A percentile compares a stretch with the other conserved stretches of the same genome.
Conservation (phyloP, 306 rosid species). For the Oxytropis ochrocephala region DNA sequence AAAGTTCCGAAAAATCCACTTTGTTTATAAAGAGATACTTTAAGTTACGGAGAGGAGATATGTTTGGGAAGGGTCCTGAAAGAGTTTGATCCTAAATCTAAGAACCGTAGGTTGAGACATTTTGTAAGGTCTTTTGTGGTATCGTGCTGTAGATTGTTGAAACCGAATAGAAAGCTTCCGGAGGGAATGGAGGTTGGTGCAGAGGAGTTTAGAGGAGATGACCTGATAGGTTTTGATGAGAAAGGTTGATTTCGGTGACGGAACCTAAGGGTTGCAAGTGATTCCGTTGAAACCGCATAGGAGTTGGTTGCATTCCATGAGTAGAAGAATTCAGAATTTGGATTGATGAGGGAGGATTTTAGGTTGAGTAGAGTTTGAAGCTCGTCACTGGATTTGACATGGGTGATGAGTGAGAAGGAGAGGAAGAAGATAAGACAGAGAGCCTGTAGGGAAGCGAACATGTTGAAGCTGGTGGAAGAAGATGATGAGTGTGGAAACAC, state of each 20-base stretch:
- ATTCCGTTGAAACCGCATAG: constrained; percentile 49
- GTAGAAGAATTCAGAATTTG: constrained; percentile 22
- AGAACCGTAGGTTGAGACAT: constrained; percentile 40
- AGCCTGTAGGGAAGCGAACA: constrained; percentile 23
- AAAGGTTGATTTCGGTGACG: constrained; percentile 53
- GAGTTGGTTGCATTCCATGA: constrained; percentile 41
- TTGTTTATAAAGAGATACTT: constrained; percentile 42
- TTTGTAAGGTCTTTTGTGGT: constrained; percentile 36
- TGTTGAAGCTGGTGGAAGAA: background rate
- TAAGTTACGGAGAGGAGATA: constrained; percentile 36
- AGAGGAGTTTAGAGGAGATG: constrained; percentile 48
- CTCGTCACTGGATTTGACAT: constrained; percentile 37
- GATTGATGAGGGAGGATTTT: constrained; percentile 32
- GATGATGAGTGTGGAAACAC: no score
- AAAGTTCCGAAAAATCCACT: constrained; percentile 62
- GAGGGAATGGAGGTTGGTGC: constrained; percentile 40
- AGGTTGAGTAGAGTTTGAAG: constrained; percentile 44
- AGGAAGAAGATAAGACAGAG: background rate
- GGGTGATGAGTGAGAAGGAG: constrained; percentile 20
- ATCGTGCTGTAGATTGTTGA: constrained; percentile 44
- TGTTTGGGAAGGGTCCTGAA: background rate
- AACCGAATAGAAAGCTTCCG: constrained; percentile 56
- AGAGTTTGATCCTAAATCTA: constrained; percentile 23
- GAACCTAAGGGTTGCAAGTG: constrained; percentile 31
- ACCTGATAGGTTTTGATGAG: constrained; percentile 41